Conservation (phyloP, 306 rosid species). For the Pyrus pyrifolia region DNA sequence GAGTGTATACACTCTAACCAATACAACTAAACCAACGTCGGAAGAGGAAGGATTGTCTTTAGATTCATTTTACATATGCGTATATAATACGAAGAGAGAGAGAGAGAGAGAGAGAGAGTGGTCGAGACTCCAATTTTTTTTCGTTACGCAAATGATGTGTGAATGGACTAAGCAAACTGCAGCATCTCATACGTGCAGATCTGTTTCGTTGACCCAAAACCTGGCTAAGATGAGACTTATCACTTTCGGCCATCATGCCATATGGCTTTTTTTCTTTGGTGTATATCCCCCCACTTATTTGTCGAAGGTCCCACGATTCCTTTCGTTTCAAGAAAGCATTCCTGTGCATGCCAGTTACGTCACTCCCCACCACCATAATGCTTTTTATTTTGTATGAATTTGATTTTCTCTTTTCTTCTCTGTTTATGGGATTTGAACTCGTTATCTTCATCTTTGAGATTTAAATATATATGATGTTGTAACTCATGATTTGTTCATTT, state of each 20-base stretch:
- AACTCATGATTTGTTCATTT: too few relatives aligned
- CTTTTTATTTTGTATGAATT: not conserved
- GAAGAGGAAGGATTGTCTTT: not conserved
- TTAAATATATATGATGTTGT: too few relatives aligned
- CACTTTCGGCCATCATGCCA: not conserved
- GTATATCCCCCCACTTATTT: slow-evolving; percentile 20
- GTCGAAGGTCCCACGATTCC: slow-evolving; percentile 23
- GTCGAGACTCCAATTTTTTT: not conserved
- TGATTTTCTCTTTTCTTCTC: not conserved
- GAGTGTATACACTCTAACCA: not conserved
- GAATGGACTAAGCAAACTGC: slow-evolving; percentile 6
- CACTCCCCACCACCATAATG: not conserved
- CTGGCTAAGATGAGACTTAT: slow-evolving; percentile 20
- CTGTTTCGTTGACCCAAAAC: slow-evolving; percentile 22
- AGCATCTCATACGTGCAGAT: not conserved
- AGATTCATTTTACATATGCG: not conserved
- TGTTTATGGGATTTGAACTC: too few relatives aligned
- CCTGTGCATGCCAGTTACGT: slow-evolving; percentile 17
- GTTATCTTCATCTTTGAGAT: too few relatives aligned
- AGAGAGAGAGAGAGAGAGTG: not conserved
- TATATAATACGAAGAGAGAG: not conserved
- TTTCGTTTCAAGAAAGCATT: slow-evolving; percentile 1
- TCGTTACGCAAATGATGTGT: slow-evolving; percentile 8
- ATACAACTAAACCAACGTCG: not conserved
- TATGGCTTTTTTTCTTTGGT: slow-evolving; percentile 1